phyloP scores from a whole-genome alignment of 2,329 filamentous ascomycete genomes.

The Trichoderma pleuroti region DNA sequence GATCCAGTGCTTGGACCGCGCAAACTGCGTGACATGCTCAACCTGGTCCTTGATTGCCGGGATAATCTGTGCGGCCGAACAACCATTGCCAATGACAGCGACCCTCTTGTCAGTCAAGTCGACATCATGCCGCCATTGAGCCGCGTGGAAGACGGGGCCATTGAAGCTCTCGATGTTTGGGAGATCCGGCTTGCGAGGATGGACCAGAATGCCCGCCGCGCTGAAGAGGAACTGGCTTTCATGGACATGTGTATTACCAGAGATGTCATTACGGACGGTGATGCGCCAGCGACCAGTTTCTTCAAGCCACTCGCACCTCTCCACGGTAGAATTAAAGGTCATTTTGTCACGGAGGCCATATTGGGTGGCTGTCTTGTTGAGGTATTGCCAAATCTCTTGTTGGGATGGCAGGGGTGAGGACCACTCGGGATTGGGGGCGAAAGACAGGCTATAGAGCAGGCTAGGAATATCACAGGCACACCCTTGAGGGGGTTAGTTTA shows the following conservation, averaged over 20 bases:
- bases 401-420: conserved; percentile 53
- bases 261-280: conserved; percentile 26
- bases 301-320: conserved; percentile 39
- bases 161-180: conserved; percentile 49
- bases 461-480: conserved; percentile 56
- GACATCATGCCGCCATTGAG: conserved; percentile 51
- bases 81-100: conserved; percentile 54
- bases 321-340: conserved; percentile 37
- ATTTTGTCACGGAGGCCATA: conserved; percentile 41
- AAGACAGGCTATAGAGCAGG: conserved; percentile 59
- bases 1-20: conserved; percentile 44
- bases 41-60: conserved; percentile 40
- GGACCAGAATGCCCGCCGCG: conserved; percentile 34
- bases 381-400: conserved; percentile 55
- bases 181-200: conserved; percentile 39
- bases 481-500: conserved; percentile 20
- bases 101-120: conserved; percentile 47
- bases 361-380: conserved; percentile 48
- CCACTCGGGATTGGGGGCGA: conserved; percentile 60
- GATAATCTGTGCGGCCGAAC: conserved; percentile 52
- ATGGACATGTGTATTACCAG: conserved; percentile 28
- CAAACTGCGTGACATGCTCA: conserved; percentile 39
- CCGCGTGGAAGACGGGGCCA: conserved; percentile 52
- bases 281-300: conserved; percentile 35
- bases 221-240: conserved; percentile 41